A percentile compares a stretch with the other conserved stretches of the same genome.
These are phyloP conservation scores for Penicillium sp. DNA, from an alignment of 2,329 filamentous ascomycete species.

Conservation along the genomic window DNA sequence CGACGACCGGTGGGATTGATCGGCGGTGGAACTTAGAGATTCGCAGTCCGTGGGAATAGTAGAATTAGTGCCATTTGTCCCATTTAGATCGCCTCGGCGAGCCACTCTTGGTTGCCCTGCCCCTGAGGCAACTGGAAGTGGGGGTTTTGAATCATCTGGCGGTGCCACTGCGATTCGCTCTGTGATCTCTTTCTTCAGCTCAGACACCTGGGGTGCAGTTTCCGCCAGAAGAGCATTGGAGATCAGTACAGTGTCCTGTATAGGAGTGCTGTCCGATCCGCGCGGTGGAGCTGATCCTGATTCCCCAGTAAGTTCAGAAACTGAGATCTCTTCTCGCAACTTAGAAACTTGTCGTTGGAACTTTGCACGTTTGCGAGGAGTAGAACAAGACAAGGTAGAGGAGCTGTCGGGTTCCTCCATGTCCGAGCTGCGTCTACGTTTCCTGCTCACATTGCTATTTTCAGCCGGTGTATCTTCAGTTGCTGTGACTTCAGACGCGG, in stretches of 20 bases:
- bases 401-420: slow-evolving; percentile 29
- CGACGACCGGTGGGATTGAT: slow-evolving; percentile 32
- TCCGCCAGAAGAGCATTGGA: not conserved
- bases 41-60: slow-evolving; percentile 20
- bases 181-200: slow-evolving; percentile 15
- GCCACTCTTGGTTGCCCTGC: not conserved
- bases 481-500: slow-evolving; percentile 22
- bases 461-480: slow-evolving; percentile 6
- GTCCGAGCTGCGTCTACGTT: slow-evolving; percentile 28
- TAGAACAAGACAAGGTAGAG: slow-evolving; percentile 18
- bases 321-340: slow-evolving; percentile 35
- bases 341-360: slow-evolving; percentile 36
- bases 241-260: slow-evolving; percentile 7
- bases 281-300: slow-evolving; percentile 11
- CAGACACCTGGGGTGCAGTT: slow-evolving; percentile 7
- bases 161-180: slow-evolving; percentile 2
- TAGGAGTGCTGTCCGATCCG: slow-evolving; percentile 8
- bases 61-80: slow-evolving; percentile 7
- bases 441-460: slow-evolving; percentile 19
- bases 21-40: slow-evolving; percentile 27
- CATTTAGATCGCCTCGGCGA: slow-evolving; percentile 6
- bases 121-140: slow-evolving; percentile 2
- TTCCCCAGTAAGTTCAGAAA: slow-evolving; percentile 29
- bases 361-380: slow-evolving; percentile 33
- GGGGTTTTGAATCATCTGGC: slow-evolving; percentile 8